phyloP scores from a whole-genome alignment of 495 filamentous ascomycete genomes.

The Cairneyella variabilis region DNA sequence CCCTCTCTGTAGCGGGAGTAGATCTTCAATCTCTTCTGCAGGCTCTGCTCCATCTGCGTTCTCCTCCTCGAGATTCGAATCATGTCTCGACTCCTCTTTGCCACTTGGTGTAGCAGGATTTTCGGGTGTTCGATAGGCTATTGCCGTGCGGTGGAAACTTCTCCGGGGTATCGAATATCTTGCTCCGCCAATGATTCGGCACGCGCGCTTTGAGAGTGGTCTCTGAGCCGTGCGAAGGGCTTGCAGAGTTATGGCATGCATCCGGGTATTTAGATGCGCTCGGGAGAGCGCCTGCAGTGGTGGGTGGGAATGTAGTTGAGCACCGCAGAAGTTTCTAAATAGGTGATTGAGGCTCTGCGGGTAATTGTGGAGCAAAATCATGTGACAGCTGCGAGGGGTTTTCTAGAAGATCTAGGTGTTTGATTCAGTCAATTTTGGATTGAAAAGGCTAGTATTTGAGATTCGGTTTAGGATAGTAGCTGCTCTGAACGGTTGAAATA shows the following conservation, averaged over 20 bases:
- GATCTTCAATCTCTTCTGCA: constrained; percentile 17
- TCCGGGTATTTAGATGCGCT: constrained; percentile 35
- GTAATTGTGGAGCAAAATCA: no score
- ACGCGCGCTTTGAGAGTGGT: constrained; percentile 17
- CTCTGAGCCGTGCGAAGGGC: constrained; percentile 31
- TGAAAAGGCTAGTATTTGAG: no score
- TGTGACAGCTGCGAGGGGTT: no score
- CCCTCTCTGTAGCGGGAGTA: background rate
- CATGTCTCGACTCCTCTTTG: constrained; percentile 13
- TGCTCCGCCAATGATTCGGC: constrained; percentile 28
- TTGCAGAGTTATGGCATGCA: constrained; percentile 36
- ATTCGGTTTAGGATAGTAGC: no score
- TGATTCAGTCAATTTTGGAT: no score
- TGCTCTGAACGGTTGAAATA: no score
- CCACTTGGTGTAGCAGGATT: constrained; percentile 24
- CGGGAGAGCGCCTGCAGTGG: constrained; percentile 29
- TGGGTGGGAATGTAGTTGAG: no score
- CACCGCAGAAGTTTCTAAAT: no score
- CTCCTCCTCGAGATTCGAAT: constrained; percentile 1
- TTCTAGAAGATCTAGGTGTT: no score
- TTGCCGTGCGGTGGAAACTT: constrained; percentile 32
- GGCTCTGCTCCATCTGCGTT: constrained; percentile 17
- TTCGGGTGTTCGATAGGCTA: constrained; percentile 26
- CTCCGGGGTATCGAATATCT: constrained; percentile 28
- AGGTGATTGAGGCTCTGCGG: no score